These are phyloP conservation scores for Penicillium cataractarum DNA, from an alignment of 495 filamentous ascomycete genomes.

Conservation along the genomic window DNA sequence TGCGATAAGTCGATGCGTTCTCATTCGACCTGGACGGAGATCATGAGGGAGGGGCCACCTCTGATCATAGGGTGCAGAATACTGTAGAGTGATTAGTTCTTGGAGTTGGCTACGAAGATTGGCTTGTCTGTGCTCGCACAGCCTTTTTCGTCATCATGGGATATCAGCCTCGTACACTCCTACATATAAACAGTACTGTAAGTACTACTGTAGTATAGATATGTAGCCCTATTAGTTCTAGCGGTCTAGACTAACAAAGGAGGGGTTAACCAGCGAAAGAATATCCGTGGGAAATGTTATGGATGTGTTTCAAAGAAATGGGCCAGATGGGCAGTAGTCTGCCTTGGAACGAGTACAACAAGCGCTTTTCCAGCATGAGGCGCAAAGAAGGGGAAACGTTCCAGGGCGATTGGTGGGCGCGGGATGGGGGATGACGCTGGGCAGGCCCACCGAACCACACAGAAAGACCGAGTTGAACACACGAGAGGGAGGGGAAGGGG, in stretches of 20 bases:
- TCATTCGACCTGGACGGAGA: slow-evolving; percentile 32
- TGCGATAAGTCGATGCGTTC: slow-evolving; percentile 34
- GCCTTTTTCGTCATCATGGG: background rate
- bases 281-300: background rate
- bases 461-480: slow-evolving; percentile 33
- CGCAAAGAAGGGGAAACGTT: slow-evolving; percentile 19
- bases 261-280: background rate
- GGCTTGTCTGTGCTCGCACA: slow-evolving; percentile 2
- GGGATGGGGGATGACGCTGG: slow-evolving; percentile 49
- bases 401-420: slow-evolving; percentile 45
- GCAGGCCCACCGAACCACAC: slow-evolving; percentile 55
- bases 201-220: too few relatives aligned
- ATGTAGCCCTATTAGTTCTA: too few relatives aligned
- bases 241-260: background rate
- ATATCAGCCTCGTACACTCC: background rate
- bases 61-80: background rate
- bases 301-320: background rate
- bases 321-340: background rate
- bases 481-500: slow-evolving; percentile 2
- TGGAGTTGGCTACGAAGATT: background rate
- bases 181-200: too few relatives aligned
- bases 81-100: background rate
- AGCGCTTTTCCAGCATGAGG: slow-evolving; percentile 17
- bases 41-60: slow-evolving; percentile 23
- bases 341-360: background rate